Percentiles rank a stretch among this genome's conserved stretches.
Conservation (phyloP, 2,329 filamentous ascomycete species). For the Phialocephala sp. region DNA sequence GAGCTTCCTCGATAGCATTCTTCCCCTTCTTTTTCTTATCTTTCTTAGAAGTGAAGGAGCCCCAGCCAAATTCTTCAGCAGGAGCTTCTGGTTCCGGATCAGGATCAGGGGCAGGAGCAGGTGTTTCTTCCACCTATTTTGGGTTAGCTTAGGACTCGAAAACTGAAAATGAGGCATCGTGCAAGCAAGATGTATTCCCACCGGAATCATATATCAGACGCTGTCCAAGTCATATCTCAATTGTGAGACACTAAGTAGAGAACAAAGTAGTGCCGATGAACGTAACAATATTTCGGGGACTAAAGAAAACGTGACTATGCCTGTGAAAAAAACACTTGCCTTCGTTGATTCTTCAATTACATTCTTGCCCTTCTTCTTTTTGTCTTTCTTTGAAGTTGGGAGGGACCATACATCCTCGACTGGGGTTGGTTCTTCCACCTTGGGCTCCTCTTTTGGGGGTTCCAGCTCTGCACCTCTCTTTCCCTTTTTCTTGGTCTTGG, state of each 20-base stretch:
- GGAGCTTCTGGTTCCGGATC: conserved; percentile 40
- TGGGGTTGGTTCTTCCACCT: conserved; percentile 36
- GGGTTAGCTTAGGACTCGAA: background rate
- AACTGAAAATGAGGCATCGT: background rate
- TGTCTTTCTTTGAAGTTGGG: conserved; percentile 48
- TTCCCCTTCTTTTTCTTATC: conserved; percentile 11
- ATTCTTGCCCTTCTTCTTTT: conserved; percentile 49
- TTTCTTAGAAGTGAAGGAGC: background rate
- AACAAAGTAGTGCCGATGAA: background rate
- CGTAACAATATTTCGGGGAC: background rate
- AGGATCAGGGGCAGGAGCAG: background rate
- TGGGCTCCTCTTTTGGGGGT: conserved; percentile 35
- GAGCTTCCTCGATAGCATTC: conserved; percentile 3
- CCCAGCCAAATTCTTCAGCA: conserved; percentile 14
- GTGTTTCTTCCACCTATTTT: conserved; percentile 2
- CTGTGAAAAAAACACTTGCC: conserved; percentile 12
- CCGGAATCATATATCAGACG: background rate
- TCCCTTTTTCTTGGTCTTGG: conserved; percentile 55
- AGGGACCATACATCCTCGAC: conserved; percentile 33
- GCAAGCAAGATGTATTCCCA: background rate
- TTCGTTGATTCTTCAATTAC: conserved; percentile 33
- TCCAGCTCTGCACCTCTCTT: conserved; percentile 42
- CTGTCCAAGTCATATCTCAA: background rate
- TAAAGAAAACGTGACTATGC: background rate
- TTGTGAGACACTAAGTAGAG: background rate